phyloP scores from a whole-genome alignment of 2,329 filamentous ascomycete genomes.

The Ophioceras dolichostomum region DNA sequence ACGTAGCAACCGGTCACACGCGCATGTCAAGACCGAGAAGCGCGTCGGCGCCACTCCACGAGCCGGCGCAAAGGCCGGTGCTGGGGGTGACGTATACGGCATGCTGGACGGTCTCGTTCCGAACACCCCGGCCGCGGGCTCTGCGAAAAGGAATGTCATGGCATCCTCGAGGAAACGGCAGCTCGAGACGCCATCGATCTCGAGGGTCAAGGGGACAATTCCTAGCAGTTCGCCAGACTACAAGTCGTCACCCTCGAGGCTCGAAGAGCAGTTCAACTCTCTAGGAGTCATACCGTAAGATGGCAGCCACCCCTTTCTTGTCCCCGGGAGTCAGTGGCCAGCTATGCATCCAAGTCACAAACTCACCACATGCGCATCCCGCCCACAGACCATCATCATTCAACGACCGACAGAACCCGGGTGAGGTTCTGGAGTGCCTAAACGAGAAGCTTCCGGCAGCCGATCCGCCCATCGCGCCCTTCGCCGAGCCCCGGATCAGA shows the following conservation, averaged over 20 bases:
- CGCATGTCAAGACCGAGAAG: slow-evolving; percentile 51
- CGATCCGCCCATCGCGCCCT: slow-evolving; percentile 60
- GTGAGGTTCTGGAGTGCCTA: slow-evolving; percentile 71
- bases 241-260: slow-evolving; percentile 25
- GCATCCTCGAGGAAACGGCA: slow-evolving; percentile 21
- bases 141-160: slow-evolving; percentile 25
- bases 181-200: slow-evolving; percentile 32
- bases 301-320: too few species aligned
- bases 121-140: slow-evolving; percentile 43
- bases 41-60: slow-evolving; percentile 52
- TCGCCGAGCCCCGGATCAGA: slow-evolving; percentile 66
- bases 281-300: slow-evolving; percentile 25
- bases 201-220: slow-evolving; percentile 29
- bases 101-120: slow-evolving; percentile 67
- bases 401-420: slow-evolving; percentile 62
- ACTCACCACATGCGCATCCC: too few species aligned
- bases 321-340: too few species aligned
- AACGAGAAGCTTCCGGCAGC: slow-evolving; percentile 60
- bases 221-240: slow-evolving; percentile 30
- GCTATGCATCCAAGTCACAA: too few species aligned
- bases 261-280: slow-evolving; percentile 26
- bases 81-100: slow-evolving; percentile 60
- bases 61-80: slow-evolving; percentile 36
- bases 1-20: slow-evolving; percentile 52
- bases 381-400: slow-evolving; percentile 48